These are phyloP conservation scores for Phoma herbarum DNA, from an alignment of 2,329 filamentous ascomycete genomes.

Conservation along the genomic window DNA sequence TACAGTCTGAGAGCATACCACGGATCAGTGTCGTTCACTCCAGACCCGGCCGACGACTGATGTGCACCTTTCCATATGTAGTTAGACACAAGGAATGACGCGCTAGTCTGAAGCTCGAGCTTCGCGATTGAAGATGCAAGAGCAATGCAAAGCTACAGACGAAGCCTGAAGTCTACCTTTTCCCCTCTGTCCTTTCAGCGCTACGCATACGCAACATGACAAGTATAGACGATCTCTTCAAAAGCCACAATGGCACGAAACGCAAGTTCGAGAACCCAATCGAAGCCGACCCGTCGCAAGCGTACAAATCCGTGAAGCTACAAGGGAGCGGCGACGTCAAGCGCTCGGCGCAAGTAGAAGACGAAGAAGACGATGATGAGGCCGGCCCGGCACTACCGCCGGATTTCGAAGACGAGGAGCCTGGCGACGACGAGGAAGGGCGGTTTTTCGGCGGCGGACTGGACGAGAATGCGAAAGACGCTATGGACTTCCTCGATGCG, in stretches of 20 bases:
- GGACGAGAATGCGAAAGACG: constrained; percentile 78
- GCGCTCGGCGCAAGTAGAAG: constrained; percentile 58
- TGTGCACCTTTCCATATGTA: background rate
- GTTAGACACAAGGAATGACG: constrained; percentile 5
- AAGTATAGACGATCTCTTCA: constrained; percentile 70
- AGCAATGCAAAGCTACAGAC: background rate
- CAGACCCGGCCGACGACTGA: no score
- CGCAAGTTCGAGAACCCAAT: constrained; percentile 66
- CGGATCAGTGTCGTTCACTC: no score
- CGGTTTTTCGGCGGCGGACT: constrained; percentile 96
- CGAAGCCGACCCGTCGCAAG: constrained; percentile 64
- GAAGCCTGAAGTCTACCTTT: background rate
- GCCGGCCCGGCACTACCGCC: constrained; percentile 64
- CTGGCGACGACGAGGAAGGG: constrained; percentile 79
- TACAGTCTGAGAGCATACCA: no score
- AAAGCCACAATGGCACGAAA: constrained; percentile 64
- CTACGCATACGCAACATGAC: constrained; percentile 56
- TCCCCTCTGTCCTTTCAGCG: background rate
- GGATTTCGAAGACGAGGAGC: constrained; percentile 65
- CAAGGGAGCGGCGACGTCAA: constrained; percentile 60
- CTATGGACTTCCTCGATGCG: constrained; percentile 86
- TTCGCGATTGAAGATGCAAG: constrained; percentile 14
- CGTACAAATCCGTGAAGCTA: constrained; percentile 69
- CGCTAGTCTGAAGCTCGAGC: constrained; percentile 17
- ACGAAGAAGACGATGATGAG: constrained; percentile 55